phyloP scores from a whole-genome alignment of 768 basidiomycete genomes.

The Mycena alexandri region DNA sequence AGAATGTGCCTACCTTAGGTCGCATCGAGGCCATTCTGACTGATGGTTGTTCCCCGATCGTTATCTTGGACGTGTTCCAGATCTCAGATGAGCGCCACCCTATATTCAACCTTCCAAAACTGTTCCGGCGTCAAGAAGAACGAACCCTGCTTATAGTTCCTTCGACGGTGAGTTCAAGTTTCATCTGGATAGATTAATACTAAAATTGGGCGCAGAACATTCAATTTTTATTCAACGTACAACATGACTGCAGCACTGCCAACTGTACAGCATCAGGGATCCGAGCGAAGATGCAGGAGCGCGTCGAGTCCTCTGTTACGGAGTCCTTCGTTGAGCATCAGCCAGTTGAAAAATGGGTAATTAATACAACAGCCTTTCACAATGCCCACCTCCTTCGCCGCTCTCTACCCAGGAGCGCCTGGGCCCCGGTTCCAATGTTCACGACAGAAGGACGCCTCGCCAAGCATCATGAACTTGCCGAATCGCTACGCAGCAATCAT shows the following conservation, averaged over 20 bases:
- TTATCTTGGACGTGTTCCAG: slow-evolving; percentile 6
- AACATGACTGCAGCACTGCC: slow-evolving; percentile 1
- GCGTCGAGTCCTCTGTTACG: slow-evolving; percentile 6
- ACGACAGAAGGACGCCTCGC: background rate
- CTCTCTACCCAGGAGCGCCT: slow-evolving; percentile 28
- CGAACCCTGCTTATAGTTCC: slow-evolving; percentile 1
- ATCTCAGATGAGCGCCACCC: slow-evolving; percentile 2
- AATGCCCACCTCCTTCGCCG: too few relatives aligned
- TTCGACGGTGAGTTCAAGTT: slow-evolving; percentile 4
- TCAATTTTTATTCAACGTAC: slow-evolving; percentile 3
- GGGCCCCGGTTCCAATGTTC: slow-evolving; percentile 7
- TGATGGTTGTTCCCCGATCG: background rate
- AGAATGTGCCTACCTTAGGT: slow-evolving; percentile 1
- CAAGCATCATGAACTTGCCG: background rate
- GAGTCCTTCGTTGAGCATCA: slow-evolving; percentile 6
- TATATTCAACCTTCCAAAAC: background rate
- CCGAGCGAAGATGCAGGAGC: slow-evolving; percentile 3
- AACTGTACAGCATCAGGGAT: background rate
- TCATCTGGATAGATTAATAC: background rate
- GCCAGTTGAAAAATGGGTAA: slow-evolving; percentile 26
- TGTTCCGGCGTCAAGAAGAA: background rate
- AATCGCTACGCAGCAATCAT: too few relatives aligned
- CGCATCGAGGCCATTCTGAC: slow-evolving; percentile 1
- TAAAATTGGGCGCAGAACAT: background rate
- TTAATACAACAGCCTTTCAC: slow-evolving; percentile 44